Percentiles rank a stretch among this genome's conserved stretches.
phyloP scores from a whole-genome alignment of 1,284 basidiomycete species.

The Ceratobasidium sp. region DNA sequence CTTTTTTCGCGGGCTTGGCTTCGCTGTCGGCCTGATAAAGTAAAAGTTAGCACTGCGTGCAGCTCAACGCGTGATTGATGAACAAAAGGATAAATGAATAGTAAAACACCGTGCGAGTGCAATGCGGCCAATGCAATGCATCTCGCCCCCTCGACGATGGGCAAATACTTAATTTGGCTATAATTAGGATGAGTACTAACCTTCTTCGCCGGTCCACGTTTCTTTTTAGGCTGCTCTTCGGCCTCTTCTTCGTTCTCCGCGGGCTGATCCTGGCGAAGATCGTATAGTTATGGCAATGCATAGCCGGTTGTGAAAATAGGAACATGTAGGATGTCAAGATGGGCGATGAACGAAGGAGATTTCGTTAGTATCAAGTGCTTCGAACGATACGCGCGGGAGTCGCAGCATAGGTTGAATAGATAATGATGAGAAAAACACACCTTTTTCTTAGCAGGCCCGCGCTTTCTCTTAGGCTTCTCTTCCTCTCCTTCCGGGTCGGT shows the following conservation, averaged over 20 bases:
- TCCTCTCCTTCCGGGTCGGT: slow-evolving; percentile 53
- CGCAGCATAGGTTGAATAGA: neutral
- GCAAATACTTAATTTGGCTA: neutral
- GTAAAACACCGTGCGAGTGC: neutral
- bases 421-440: neutral
- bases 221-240: slow-evolving; percentile 62
- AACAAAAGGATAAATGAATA: neutral
- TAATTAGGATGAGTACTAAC: slow-evolving; percentile 5
- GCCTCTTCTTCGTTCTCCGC: slow-evolving; percentile 56
- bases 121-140: neutral
- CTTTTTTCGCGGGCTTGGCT: slow-evolving; percentile 33
- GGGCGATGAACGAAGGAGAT: neutral
- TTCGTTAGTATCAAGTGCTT: too few species aligned
- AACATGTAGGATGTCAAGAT: neutral
- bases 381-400: neutral
- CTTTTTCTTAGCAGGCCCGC: slow-evolving; percentile 50
- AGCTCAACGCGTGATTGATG: neutral
- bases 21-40: slow-evolving; percentile 5
- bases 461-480: slow-evolving; percentile 62
- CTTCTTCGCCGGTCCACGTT: slow-evolving; percentile 51
- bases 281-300: neutral
- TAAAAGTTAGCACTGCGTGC: neutral
- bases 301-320: neutral
- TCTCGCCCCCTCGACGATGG: neutral
- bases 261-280: neutral